phyloP scores from a whole-genome alignment of 2,329 filamentous ascomycete species.

The Aspergillus luchuensis region DNA sequence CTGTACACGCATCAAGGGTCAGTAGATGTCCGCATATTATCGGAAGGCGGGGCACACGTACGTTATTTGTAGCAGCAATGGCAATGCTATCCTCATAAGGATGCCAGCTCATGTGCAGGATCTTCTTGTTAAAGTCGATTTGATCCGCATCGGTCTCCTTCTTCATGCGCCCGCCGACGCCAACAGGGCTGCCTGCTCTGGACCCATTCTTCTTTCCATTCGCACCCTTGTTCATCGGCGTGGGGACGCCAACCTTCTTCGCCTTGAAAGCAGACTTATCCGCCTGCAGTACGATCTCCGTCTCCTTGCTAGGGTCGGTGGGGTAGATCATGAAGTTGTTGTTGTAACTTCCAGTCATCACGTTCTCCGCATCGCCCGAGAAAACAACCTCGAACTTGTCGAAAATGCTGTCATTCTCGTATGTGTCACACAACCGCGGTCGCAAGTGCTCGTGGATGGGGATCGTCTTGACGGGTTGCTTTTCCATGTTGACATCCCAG shows the following conservation, averaged over 20 bases:
- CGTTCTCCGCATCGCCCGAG: constrained; percentile 96
- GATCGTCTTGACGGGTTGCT: constrained; percentile 95
- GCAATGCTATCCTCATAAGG: constrained; percentile 99
- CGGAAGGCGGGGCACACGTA: constrained; percentile 56
- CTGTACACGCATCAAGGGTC: constrained; percentile 44
- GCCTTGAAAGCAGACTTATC: constrained; percentile 99
- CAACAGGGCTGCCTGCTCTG: constrained; percentile 83
- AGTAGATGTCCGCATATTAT: constrained; percentile 13
- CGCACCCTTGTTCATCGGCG: constrained; percentile 78
- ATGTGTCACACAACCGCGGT: constrained; percentile 92
- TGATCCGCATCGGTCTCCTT: constrained; percentile 99
- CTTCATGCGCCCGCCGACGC: constrained; percentile 89
- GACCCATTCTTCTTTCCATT: constrained; percentile 85
- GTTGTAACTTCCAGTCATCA: constrained; percentile 99
- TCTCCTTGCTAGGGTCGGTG: constrained; percentile 91
- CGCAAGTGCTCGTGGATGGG: constrained; percentile 97
- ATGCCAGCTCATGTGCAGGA: constrained; percentile 99
- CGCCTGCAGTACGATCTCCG: constrained; percentile 94
- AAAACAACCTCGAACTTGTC: constrained; percentile 99
- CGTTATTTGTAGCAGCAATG: constrained; percentile 98
- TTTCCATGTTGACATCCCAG: constrained; percentile 99
- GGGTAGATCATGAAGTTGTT: constrained; percentile 99
- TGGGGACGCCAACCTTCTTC: constrained; percentile 98
- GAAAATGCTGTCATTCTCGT: constrained; percentile 99
- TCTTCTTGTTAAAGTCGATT: constrained; percentile 99